A percentile compares a stretch with the other conserved stretches of the same genome.
Conservation (phyloP, 257 asterid genomes). For the Gentiana straminea region DNA sequence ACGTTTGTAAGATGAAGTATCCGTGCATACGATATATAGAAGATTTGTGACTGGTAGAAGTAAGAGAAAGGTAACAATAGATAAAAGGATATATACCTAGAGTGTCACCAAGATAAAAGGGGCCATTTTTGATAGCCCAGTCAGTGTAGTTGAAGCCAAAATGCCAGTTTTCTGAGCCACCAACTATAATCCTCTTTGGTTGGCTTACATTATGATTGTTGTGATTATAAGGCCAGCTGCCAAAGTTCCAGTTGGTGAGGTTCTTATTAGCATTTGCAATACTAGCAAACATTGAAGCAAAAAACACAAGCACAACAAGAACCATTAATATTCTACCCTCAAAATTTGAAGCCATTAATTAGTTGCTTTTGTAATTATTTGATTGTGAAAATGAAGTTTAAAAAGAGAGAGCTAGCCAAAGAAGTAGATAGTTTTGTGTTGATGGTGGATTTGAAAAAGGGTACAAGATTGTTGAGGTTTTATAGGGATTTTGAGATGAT, state of each 20-base stretch:
- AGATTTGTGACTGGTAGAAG: too few species aligned
- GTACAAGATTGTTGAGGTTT: not conserved
- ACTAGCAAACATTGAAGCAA: conserved; percentile 14
- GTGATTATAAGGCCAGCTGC: conserved; percentile 27
- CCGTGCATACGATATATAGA: too few species aligned
- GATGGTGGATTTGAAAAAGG: not conserved
- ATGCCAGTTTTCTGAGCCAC: conserved; percentile 57
- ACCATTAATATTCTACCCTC: too few species aligned
- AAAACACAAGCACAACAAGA: conserved; percentile 5
- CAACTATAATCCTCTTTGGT: conserved; percentile 31
- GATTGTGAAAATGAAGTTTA: too few species aligned
- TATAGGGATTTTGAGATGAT: conserved; percentile 5
- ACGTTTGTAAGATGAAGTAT: too few species aligned
- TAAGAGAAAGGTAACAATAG: too few species aligned
- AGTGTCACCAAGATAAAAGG: conserved; percentile 53
- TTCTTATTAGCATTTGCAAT: conserved; percentile 28
- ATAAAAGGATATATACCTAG: conserved; percentile 22
- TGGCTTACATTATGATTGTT: conserved; percentile 21
- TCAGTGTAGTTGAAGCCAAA: conserved; percentile 59
- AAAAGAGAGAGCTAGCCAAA: too few species aligned
- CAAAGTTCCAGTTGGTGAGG: conserved; percentile 22
- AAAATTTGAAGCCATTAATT: conserved; percentile 15
- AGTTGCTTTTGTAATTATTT: not conserved
- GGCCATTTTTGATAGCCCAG: conserved; percentile 49
- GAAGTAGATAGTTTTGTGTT: not conserved